Conservation (phyloP, 2,329 filamentous ascomycete species). For the Hortaea werneckii region DNA sequence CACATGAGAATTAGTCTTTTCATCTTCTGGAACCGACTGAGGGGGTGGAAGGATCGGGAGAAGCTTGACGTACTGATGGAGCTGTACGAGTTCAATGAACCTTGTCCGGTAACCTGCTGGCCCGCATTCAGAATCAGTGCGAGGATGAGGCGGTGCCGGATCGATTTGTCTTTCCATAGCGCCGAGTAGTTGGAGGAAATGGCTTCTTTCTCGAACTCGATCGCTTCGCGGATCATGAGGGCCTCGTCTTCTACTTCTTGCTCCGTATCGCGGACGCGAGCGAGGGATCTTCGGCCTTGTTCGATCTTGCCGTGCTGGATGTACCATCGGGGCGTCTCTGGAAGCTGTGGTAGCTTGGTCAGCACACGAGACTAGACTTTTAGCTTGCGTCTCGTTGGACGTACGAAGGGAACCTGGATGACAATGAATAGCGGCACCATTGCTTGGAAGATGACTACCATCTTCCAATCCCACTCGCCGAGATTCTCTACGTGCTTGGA, state of each 20-base stretch:
- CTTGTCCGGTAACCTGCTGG: conserved; percentile 63
- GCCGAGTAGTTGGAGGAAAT: conserved; percentile 53
- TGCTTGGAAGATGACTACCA: conserved; percentile 64
- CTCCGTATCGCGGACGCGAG: conserved; percentile 52
- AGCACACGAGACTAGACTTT: not conserved
- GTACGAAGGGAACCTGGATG: conserved; percentile 50
- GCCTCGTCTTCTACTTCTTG: conserved; percentile 59
- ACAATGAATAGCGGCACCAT: conserved; percentile 56
- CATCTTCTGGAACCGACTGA: too few species aligned
- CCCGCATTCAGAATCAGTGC: conserved; percentile 59
- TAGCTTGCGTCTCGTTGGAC: not conserved
- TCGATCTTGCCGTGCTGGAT: conserved; percentile 53
- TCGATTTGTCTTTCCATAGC: conserved; percentile 59
- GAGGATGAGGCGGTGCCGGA: conserved; percentile 56
- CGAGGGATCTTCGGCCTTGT: conserved; percentile 48
- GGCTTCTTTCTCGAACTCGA: conserved; percentile 62
- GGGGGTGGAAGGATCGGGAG: too few species aligned
- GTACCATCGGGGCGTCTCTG: conserved; percentile 57
- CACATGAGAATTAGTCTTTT: too few species aligned
- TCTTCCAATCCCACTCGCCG: conserved; percentile 61
- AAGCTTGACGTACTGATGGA: conserved; percentile 39
- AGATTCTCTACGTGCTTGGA: conserved; percentile 44
- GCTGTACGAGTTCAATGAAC: conserved; percentile 61
- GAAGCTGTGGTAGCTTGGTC: conserved; percentile 25
- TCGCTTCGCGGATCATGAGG: conserved; percentile 53